Conservation (phyloP, 805 yeast species). For the Ogataea saltuana region DNA sequence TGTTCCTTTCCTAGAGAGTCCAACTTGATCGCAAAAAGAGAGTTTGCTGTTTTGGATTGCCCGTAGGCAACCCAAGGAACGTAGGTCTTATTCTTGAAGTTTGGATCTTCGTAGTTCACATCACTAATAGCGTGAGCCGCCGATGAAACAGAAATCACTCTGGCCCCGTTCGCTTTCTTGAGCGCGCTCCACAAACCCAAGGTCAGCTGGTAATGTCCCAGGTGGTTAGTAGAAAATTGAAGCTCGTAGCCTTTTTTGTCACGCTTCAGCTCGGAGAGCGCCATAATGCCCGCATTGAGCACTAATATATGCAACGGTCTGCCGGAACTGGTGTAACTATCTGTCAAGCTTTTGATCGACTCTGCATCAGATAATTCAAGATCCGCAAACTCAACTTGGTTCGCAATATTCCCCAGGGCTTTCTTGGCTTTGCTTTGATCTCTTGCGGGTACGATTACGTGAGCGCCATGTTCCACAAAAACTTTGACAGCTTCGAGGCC, state of each 20-base stretch:
- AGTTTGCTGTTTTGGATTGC: slow-evolving; percentile 2
- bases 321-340: background rate
- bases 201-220: slow-evolving; percentile 2
- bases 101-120: background rate
- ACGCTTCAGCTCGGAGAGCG: background rate
- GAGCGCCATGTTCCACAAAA: slow-evolving; percentile 2
- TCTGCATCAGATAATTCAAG: slow-evolving; percentile 5
- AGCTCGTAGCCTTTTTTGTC: slow-evolving; percentile 5
- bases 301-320: slow-evolving; percentile 9
- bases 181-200: background rate
- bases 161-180: slow-evolving; percentile 6
- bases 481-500: slow-evolving; percentile 8
- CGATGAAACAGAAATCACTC: slow-evolving; percentile 1
- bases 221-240: slow-evolving; percentile 7
- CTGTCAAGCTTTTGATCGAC: background rate
- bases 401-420: slow-evolving; percentile 4
- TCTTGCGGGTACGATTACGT: slow-evolving; percentile 7
- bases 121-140: background rate
- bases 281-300: slow-evolving; percentile 9
- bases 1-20: background rate
- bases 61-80: slow-evolving; percentile 2
- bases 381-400: slow-evolving; percentile 4
- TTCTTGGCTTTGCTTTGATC: background rate
- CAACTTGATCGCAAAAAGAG: slow-evolving; percentile 1
- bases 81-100: background rate